Evolutionary conservation across 495 filamentous ascomycete species (phyloP).

Genomic region (Wilcoxina mikolae): DNA sequence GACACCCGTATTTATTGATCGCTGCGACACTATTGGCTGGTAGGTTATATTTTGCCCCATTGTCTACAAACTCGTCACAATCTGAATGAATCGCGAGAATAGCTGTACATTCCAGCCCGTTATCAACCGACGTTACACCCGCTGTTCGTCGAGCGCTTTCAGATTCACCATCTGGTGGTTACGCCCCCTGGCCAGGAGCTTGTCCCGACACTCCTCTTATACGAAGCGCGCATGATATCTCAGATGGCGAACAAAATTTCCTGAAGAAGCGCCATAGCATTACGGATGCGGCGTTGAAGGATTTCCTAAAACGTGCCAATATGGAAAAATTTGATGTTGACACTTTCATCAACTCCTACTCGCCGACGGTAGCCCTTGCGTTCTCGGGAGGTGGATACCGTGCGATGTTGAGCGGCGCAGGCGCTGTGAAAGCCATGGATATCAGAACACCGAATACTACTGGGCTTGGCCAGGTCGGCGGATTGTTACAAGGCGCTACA

Average conservation of each 20-base stretch:
- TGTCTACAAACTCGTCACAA: neutral
- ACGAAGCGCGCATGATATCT: slow-evolving; percentile 27
- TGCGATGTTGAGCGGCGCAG: slow-evolving; percentile 78
- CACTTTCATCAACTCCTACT: slow-evolving; percentile 49
- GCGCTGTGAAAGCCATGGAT: slow-evolving; percentile 74
- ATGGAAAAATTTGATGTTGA: slow-evolving; percentile 64
- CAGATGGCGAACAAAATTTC: slow-evolving; percentile 15
- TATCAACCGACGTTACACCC: neutral
- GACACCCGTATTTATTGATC: neutral
- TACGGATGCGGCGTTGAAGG: slow-evolving; percentile 51
- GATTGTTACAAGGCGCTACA: slow-evolving; percentile 67
- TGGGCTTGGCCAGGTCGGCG: slow-evolving; percentile 55
- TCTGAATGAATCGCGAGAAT: neutral
- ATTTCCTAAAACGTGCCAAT: slow-evolving; percentile 56
- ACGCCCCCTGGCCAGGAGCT: slow-evolving; percentile 39
- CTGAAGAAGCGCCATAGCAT: slow-evolving; percentile 36
- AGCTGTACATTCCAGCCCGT: neutral
- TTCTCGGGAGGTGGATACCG: slow-evolving; percentile 64
- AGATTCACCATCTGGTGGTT: slow-evolving; percentile 41
- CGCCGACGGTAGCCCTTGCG: slow-evolving; percentile 50
- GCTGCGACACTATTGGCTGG: neutral
- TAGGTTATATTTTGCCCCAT: neutral
- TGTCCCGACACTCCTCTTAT: slow-evolving; percentile 39
- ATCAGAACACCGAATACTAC: slow-evolving; percentile 54
- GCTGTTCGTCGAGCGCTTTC: slow-evolving; percentile 33